Base-by-base conservation (phyloP, 139 green algal genomes). In the Picochlorum sp. region DNA sequence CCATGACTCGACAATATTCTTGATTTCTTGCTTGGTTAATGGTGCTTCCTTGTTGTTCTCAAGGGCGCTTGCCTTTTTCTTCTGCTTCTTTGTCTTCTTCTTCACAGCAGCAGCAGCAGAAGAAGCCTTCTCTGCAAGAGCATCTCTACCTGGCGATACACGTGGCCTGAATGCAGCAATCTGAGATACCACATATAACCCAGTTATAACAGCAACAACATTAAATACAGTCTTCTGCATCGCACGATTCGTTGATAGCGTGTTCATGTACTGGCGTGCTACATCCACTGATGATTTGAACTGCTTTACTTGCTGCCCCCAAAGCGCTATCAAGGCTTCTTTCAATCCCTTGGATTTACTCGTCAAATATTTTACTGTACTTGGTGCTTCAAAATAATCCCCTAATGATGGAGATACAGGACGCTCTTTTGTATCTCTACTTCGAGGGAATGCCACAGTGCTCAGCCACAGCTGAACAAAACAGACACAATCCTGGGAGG, bases 401-500 rank as follows among this genome's bases (percentile, higher is more conserved):
- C 67, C 59, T 38, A 84, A 56, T 18, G 73, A 81, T 9, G 66
- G 38, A 1, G 24, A 41, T 6, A 69, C 23, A 3, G 60, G n/a
- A 1, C 44, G 56, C 2, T 69, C 51, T 23, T 44, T 26, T 4
- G 66, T 71, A 71, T 83, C 79, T 16, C 72, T 62, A 57, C 85
- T 83, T 10, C 62, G 57, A 0, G 68, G 73, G 26, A 85, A 78
- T 1, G 80, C 80, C 4, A 79, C 69, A 2, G 16, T 44, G 8
- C 28, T 20, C 41, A 72, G 54, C 66, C 66, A 72, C 70, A 81
- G 66, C 49, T 69, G 34, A 49, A 57, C 34, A 66, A 66, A 84
- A 80, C 9, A 76, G 18, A 55, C 71, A 83, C 21, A 89, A 57
- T 23, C 83, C 83, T 2, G 80, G 76, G 38, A 86, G 73, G 38